Evolutionary conservation across 208 protist species (phyloP).

Genomic region (Phytomonas sp.): DNA sequence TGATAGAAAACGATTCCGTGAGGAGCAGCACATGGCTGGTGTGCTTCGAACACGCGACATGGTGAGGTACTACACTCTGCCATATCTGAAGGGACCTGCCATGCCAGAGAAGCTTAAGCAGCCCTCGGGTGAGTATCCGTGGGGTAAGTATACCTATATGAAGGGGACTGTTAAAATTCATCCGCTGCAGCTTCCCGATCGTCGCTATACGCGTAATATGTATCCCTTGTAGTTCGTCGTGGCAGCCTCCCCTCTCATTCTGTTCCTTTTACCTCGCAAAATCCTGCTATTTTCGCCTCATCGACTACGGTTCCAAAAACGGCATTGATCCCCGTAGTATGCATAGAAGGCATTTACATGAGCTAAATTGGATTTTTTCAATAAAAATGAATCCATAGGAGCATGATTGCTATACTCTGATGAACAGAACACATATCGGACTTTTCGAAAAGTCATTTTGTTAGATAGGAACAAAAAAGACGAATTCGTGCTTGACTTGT

Average conservation of each 20-base stretch:
- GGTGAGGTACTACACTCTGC: conserved; percentile 70
- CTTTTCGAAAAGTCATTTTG: too few species aligned
- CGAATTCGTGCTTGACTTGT: too few species aligned
- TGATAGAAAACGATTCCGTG: conserved; percentile 27
- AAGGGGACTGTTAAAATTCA: conserved; percentile 29
- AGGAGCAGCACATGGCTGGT: conserved; percentile 25
- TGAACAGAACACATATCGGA: too few species aligned
- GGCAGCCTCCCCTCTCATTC: too few species aligned
- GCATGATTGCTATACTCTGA: too few species aligned
- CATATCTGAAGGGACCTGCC: conserved; percentile 45
- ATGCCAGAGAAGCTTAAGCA: conserved; percentile 46
- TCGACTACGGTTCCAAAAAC: not conserved
- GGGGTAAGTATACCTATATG: conserved; percentile 55
- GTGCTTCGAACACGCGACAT: conserved; percentile 56
- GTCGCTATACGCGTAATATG: conserved; percentile 45
- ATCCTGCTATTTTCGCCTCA: too few species aligned
- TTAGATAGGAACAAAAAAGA: too few species aligned
- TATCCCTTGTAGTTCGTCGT: conserved; percentile 32
- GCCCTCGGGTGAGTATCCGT: conserved; percentile 40
- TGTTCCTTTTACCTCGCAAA: too few species aligned
- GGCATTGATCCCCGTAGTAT: not conserved
- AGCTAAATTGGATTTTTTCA: too few species aligned
- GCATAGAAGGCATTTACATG: too few species aligned
- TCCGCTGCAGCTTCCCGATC: conserved; percentile 50
- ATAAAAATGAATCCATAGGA: too few species aligned